Conservation (phyloP, 1,284 basidiomycete genomes). For the Heliocybe sulcata region DNA sequence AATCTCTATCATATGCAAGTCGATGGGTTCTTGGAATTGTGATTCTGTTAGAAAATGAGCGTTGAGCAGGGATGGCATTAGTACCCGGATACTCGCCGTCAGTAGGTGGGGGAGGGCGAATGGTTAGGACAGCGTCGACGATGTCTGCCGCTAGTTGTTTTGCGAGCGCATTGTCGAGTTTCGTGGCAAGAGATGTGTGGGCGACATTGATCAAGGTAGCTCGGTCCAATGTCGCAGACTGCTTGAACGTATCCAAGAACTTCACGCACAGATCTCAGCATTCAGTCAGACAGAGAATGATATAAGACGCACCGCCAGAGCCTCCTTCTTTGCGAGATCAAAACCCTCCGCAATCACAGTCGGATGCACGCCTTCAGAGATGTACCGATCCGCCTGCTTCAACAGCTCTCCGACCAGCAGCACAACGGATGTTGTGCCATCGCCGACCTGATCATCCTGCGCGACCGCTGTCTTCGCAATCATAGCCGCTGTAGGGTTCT, state of each 20-base stretch:
- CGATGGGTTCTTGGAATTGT: conserved; percentile 83
- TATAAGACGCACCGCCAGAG: conserved; percentile 67
- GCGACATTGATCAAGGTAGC: conserved; percentile 91
- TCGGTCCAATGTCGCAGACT: conserved; percentile 72
- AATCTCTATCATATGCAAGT: conserved; percentile 99
- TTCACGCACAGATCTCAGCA: conserved; percentile 23
- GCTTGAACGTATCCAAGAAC: conserved; percentile 93
- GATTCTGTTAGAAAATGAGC: conserved; percentile 27
- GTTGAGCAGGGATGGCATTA: conserved; percentile 13
- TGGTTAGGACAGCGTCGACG: conserved; percentile 92
- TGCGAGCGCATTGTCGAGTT: conserved; percentile 81
- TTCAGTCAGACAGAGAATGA: conserved; percentile 3
- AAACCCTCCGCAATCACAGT: conserved; percentile 94
- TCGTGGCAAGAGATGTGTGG: conserved; percentile 92
- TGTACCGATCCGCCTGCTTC: conserved; percentile 97
- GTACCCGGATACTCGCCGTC: conserved; percentile 21
- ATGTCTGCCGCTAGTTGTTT: conserved; percentile 88
- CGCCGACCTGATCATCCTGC: conserved; percentile 98
- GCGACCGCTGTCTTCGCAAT: conserved; percentile 97
- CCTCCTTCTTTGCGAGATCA: conserved; percentile 96
- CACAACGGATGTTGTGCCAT: conserved; percentile 97
- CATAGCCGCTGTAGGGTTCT: conserved; percentile 99
- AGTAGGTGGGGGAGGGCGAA: conserved; percentile 65
- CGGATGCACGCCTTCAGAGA: conserved; percentile 97
- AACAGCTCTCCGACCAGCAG: conserved; percentile 95